Base-by-base conservation (phyloP, 352 stramenopile genomes). In the Plasmopara viticola region DNA sequence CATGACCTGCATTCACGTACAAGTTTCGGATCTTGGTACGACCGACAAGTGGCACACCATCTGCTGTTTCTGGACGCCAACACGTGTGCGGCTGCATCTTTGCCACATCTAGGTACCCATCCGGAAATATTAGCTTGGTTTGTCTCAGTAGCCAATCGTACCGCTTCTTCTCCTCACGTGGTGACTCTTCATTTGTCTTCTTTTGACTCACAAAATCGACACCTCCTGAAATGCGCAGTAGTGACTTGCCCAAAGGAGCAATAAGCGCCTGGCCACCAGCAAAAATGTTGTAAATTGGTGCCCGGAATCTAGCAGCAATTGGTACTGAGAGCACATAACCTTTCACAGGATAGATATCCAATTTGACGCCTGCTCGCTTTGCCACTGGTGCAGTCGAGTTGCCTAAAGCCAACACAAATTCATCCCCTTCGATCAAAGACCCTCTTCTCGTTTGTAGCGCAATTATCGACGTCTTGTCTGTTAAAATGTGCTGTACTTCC, bases 321-420 rank as follows among this genome's bases (percentile, higher is more conserved):
- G 81, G 81, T 41, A 90, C 78, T 29, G 78, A 90, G n/a, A 94
- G 68, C 48, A 94, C 76, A 58, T 94, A 94, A 10, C 84, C 81
- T 45, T 90, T 92, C 29, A 94, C 76, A 1, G 84, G 79, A 56
- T 94, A 92, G 38, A 92, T 90, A 34, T 72, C 82, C 33, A 94
- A 54, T 30, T 86, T 88, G 17, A 94, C 31, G 4, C 84, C 81
- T 20, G 81, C 81, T 50, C 74, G 73, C 46, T 74, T 73, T 0
- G 81, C 81, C 31, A 94, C 63, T 15, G 73, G 61, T 9, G 72
- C 75, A 15, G 81, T 92, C 9, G 75, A 77, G 56, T 94, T 94
- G 50, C 84, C 84, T 0, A 94, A 58, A 25, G 84, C 84, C 33
- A 94, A 63, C 30, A 94, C 84, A 44, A 94, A 94, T 59, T 90